Evolutionary conservation across 75 land plant species (phyloP), one percentile per base, ranked within the genome.

Genomic region (Cunninghamia lanceolata): DNA sequence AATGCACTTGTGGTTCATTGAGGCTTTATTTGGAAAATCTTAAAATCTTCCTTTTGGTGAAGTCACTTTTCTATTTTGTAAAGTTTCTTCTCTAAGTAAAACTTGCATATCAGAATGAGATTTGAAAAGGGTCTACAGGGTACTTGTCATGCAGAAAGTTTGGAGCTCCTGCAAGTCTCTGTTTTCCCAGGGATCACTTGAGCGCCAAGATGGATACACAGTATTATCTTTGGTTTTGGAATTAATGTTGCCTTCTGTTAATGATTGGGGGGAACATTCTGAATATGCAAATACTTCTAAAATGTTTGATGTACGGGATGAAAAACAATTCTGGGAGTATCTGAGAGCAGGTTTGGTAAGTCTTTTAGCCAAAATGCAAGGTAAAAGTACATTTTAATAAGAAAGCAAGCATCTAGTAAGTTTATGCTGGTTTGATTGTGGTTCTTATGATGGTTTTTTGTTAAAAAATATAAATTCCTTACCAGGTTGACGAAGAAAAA

Each of bases 321-420:
- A 94, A 45, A 85, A 80, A 50, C 89, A 89, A 54, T 91, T 98
- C 81, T 97, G 99, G 99, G 93, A 93, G 38, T 94, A 94, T 87
- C 87, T 95, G n/a, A 90, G 87, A 82, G 89, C 89, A 88, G 99
- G 99, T 81, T 89, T 98, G 97, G 99, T 97, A 96, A 81, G 82
- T 54, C 32, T 84, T 71, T 63, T 16, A 59, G 79, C 15, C 17
- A 84, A 30, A 66, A 40, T 40, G 73, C 0, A 30, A 35, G 19
- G 9, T 59, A 19, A 84, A 8, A 80, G 63, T 85, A 1, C 52
- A 79, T 56, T 46, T 80, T 63, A 66, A 39, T 79, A 5, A 78
- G 79, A 32, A 38, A 66, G 13, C 35, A 80, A 30, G 4, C 13
- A 30, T 6, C 83, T 75, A 38, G 74, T 36, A 9, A 30, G 11